Evolutionary conservation across 169 alveolate species (phyloP).

Genomic region (Neospora caninum): DNA sequence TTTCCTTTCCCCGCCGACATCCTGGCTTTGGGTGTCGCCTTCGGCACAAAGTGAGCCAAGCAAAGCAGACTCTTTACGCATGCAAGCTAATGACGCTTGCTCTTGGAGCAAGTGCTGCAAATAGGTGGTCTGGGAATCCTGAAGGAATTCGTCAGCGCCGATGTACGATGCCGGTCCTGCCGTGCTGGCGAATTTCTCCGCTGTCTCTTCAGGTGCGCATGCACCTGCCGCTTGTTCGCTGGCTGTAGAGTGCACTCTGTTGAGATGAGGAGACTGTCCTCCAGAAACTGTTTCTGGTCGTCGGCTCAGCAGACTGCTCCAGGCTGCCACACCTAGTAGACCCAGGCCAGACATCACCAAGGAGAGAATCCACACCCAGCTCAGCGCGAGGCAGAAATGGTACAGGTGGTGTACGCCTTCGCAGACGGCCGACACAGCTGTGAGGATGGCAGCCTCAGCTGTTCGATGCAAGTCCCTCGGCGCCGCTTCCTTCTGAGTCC

Average conservation of each 20-base stretch:
- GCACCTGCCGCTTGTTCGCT: not conserved
- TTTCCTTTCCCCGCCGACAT: not conserved
- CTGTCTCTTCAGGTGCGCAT: not conserved
- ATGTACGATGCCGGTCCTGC: not conserved
- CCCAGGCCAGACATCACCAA: constrained; percentile 7
- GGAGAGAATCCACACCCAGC: not conserved
- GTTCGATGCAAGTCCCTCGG: not conserved
- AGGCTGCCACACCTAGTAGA: not conserved
- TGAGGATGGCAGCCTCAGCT: not conserved
- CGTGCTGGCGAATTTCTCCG: not conserved
- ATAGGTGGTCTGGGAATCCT: not conserved
- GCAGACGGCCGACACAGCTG: not conserved
- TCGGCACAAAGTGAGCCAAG: not conserved
- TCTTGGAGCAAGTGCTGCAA: not conserved
- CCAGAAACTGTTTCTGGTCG: not conserved
- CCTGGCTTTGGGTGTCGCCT: not conserved
- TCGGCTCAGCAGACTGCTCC: not conserved
- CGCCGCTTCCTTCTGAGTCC: not conserved
- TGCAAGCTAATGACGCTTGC: not conserved
- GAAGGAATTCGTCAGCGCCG: not conserved
- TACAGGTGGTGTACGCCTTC: not conserved
- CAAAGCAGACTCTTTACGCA: not conserved
- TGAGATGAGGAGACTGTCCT: not conserved
- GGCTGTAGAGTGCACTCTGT: not conserved
- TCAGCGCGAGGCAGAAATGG: not conserved